Base-by-base conservation (phyloP, 169 alveolate genomes). In the Eimeria acervulina region DNA sequence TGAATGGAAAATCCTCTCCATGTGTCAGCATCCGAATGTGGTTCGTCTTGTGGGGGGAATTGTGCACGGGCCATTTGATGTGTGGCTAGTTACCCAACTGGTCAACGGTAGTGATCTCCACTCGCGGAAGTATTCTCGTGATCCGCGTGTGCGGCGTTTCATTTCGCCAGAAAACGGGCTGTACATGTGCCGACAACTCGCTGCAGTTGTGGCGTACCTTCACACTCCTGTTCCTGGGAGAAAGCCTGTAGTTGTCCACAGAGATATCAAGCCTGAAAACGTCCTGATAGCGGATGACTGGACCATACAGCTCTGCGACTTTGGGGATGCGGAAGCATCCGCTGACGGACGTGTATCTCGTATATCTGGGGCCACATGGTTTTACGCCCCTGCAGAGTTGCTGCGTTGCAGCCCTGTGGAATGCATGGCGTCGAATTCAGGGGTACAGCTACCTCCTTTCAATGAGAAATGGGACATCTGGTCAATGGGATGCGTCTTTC, bases 361-460 rank as follows among this genome's bases (percentile, higher is more conserved):
- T 74, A 96, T 98, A 5, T 97, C 98, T 1, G 99, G 99, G 8
- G 99, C 99, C 72, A 98, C 99, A 1, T 98, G 99, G 99, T 97
- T 98, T 55, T 98, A 98, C 95, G 99, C 99, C 38, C 99, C 99
- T 15, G 98, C 99, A 0, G 99, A 98, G 90, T 93, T 98, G 63
- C 91, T 98, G 88, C 92, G 93, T 42, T 97, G 97, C 74, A 97
- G 97, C 78, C 98, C 99, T 1, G 96, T 98, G 63, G 95, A 89
- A 88, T 81, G 61, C 44, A 88, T 70, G 89, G 89, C 81, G 4
- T 81, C 80, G 36, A 61, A 61, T 12, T 23, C 81, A 23, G 85
- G 70, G 0, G 52, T 17, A 21, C 70, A 52, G 84, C 47, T 84
- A 95, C 83, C 89, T 85, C 66, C 94, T 51, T 96, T 97, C 84